Conservation (phyloP, 768 basidiomycete species). For the Tulasnella sp. region DNA sequence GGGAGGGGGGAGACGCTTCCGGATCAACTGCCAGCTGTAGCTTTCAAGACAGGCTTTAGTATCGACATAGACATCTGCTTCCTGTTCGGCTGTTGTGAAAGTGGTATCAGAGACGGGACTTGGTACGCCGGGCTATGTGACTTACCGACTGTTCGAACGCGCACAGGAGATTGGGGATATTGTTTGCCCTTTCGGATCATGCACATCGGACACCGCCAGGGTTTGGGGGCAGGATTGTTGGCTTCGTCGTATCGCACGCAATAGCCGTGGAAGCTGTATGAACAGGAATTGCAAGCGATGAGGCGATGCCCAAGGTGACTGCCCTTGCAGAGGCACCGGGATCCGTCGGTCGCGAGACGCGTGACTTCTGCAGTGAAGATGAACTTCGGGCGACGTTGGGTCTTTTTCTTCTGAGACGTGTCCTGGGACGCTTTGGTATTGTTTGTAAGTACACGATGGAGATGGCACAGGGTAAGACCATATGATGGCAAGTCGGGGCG, state of each 20-base stretch:
- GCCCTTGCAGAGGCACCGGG: conserved; percentile 15
- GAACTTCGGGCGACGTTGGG: conserved; percentile 19
- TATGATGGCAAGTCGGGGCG: conserved; percentile 53
- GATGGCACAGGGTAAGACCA: conserved; percentile 70
- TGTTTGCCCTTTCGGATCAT: conserved; percentile 62
- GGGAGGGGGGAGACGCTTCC: conserved; percentile 57
- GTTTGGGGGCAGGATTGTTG: neutral
- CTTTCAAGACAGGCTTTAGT: conserved; percentile 64
- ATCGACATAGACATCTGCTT: conserved; percentile 58
- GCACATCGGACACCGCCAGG: conserved; percentile 58
- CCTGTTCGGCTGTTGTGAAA: conserved; percentile 38
- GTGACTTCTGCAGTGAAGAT: conserved; percentile 13
- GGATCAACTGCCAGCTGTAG: conserved; percentile 63
- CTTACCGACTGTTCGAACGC: conserved; percentile 57
- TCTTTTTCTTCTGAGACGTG: conserved; percentile 25
- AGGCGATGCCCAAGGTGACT: conserved; percentile 38
- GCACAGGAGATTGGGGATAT: conserved; percentile 69
- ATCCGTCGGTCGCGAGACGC: conserved; percentile 17
- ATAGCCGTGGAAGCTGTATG: conserved; percentile 57
- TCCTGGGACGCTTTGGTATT: neutral
- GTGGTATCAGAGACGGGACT: conserved; percentile 20
- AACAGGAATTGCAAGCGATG: conserved; percentile 61
- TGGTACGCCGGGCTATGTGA: conserved; percentile 24
- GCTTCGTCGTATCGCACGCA: conserved; percentile 41
- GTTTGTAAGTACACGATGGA: conserved; percentile 67